Evolutionary conservation across 2,329 filamentous ascomycete genomes (phyloP), one percentile per base, ranked within the genome.

Genomic region (Helotiales sp.): DNA sequence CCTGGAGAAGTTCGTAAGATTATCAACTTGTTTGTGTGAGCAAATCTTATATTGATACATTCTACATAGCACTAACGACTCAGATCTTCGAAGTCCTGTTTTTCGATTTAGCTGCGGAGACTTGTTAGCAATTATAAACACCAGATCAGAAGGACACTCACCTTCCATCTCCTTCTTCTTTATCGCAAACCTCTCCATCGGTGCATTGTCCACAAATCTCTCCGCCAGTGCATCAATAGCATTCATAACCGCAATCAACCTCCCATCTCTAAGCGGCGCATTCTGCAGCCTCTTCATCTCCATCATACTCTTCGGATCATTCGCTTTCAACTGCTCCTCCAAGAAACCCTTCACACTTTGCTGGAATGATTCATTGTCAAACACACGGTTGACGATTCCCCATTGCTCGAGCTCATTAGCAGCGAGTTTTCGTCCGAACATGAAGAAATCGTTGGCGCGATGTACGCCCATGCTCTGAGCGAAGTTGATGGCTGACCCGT

Each of bases 261-360:
- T 78, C 63, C 74, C 78, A 70, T 80, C 79, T 64, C 82, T 75
- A 55, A 83, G 73, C 13, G 79, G 79, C 5, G 78, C 77, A 76
- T 84, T 85, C 75, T 83, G 80, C 74, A 85, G 71, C 72, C 82
- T 77, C 77, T 84, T 85, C 72, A 78, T 79, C 78, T 84, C 82
- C 73, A 84, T 82, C 82, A 85, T 84, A 72, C 81, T 83, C 75
- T 81, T 82, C 22, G 82, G 82, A 76, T 85, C 82, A 74, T 84
- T 84, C 0, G 77, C 58, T 1, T 73, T 73, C 47, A 85, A 69
- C 74, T 83, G 80, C 24, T 76, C 79, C 49, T 81, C 74, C 66
- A 85, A 70, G 64, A 81, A 85, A 50, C 68, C 72, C 1, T 77
- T 61, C 0, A 85, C 82, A 64, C 78, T 75, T 0, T 69, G 70